Evolutionary conservation across 1,284 basidiomycete species (phyloP), one percentile per base, ranked within the genome.

Genomic region (Melampsora americana): DNA sequence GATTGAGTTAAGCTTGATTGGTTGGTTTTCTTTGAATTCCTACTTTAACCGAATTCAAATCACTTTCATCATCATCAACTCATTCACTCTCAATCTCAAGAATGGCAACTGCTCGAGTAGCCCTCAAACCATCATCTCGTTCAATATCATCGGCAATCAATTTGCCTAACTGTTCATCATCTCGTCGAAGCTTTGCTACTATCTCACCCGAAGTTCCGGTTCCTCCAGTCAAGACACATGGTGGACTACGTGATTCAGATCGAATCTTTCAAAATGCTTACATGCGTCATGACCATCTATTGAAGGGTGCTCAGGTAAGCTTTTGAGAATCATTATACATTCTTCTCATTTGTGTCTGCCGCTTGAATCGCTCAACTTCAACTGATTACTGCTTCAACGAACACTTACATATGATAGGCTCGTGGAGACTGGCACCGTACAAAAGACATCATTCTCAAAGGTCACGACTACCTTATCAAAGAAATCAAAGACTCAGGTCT

Each of bases 361-460:
- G n/a, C n/a, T 11, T 14, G 28, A 5, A 30, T 14, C 23, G 0
- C 53, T 3, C 44, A 28, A 32, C 16, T 26, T 44, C 20, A 20
- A 4, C 44, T 70, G 9, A 44, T 42, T 44, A 23, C 56, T 18
- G 44, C 0, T 68, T 35, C 50, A 26, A 28, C n/a, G 6, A 16
- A 67, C 44, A 9, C 46, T 53, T 20, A 23, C 16, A n/a, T 59
- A 28, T 12, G 16, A 53, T 80, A 95, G 90, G 87, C 90, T 66
- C 90, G 95, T 69, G 95, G 95, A 61, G 95, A 98, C 86, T 99
- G 95, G 96, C 95, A 98, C 84, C 87, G 88, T 79, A 99, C 95
- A 78, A 97, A 97, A 84, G 95, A 97, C 78, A 96, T 98, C 80
- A 79, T 99, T 62, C 86, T 90, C 75, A 98, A 97, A 83, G 95